Conservation (phyloP, 116 monocot genomes). For the Thalassia testudinum region DNA sequence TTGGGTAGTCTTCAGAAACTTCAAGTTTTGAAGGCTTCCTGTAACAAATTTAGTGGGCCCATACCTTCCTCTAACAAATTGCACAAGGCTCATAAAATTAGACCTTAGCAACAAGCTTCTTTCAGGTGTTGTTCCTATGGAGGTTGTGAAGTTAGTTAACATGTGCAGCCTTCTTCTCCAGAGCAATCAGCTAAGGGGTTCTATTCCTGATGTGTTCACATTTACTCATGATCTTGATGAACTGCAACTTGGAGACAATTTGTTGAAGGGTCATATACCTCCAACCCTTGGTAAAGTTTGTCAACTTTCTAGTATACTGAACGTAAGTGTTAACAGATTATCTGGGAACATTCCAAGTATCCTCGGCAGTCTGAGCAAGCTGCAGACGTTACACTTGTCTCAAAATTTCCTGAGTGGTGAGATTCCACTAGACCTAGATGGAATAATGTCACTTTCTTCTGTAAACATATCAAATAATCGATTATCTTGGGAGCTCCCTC, state of each 20-base stretch:
- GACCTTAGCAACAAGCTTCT: slow-evolving; percentile 51
- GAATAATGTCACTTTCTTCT: slow-evolving; percentile 47
- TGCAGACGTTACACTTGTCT: slow-evolving; percentile 59
- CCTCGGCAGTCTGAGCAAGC: slow-evolving; percentile 40
- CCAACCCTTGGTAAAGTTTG: slow-evolving; percentile 44
- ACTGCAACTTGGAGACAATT: slow-evolving; percentile 49
- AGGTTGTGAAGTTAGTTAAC: slow-evolving; percentile 16
- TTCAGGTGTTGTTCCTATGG: slow-evolving; percentile 35
- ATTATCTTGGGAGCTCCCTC: slow-evolving; percentile 37
- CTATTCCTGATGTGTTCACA: slow-evolving; percentile 53
- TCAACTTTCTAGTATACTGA: slow-evolving; percentile 35
- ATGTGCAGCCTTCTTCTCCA: slow-evolving; percentile 38
- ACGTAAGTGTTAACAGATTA: slow-evolving; percentile 39
- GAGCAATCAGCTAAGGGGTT: slow-evolving; percentile 32
- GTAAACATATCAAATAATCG: slow-evolving; percentile 57
- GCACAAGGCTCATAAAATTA: slow-evolving; percentile 26
- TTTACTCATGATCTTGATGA: slow-evolving; percentile 34
- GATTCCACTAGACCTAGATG: slow-evolving; percentile 34
- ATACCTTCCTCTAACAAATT: slow-evolving; percentile 43
- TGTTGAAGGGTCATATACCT: slow-evolving; percentile 54
- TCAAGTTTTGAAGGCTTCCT: slow-evolving; percentile 23
- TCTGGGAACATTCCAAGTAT: slow-evolving; percentile 33
- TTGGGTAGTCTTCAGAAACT: slow-evolving; percentile 39
- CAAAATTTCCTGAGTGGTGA: slow-evolving; percentile 43
- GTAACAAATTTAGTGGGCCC: slow-evolving; percentile 36